Base-by-base conservation (phyloP, 441 rosid genomes). In the Gossypium trilobum region DNA sequence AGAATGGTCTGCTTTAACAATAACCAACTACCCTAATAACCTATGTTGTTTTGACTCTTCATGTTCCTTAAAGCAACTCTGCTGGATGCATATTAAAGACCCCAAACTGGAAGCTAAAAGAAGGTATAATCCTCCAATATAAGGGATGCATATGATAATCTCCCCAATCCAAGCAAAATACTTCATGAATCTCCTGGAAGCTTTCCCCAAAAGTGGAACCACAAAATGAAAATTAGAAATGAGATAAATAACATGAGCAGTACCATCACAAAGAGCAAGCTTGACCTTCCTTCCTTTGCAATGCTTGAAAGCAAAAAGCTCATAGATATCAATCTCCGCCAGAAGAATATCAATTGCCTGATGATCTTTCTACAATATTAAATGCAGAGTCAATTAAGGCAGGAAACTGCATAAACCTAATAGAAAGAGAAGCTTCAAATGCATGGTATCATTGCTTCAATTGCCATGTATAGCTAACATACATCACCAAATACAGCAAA, bases 191-290 rank as follows among this genome's bases (percentile, higher is more conserved):
- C 8, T n/a, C 70, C 70, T 2, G 57, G 57, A 10, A 66, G 42
- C 22, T 67, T 67, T 67, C 23, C 71, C 71, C 16, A 50, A 50
- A 50, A 50, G 39, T 14, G 20, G 57, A 14, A 16, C 48, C 63
- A 70, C 31, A 58, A 51, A 71, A 63, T 64, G 22, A 74, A 52
- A 70, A 11, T 20, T 44, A 67, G 57, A 31, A 23, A 56, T 33
- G 1, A 66, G 19, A 60, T 48, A 64, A 42, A 55, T 33, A 74
- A 72, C 29, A 63, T 70, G 61, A 65, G 20, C 17, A 25, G 4
- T 79, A 95, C 99, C 99, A 88, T 91, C 96, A 86, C 98, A 95
- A 69, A 95, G 98, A 67, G 95, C 91, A 72, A 95, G 98, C 83
- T 95, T 95, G 75, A 80, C 87, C 80, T 82, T 93, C 83, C 98